Evolutionary conservation across 176 grass and related monocot species (phyloP).

Genomic region (Zizania latifolia): DNA sequence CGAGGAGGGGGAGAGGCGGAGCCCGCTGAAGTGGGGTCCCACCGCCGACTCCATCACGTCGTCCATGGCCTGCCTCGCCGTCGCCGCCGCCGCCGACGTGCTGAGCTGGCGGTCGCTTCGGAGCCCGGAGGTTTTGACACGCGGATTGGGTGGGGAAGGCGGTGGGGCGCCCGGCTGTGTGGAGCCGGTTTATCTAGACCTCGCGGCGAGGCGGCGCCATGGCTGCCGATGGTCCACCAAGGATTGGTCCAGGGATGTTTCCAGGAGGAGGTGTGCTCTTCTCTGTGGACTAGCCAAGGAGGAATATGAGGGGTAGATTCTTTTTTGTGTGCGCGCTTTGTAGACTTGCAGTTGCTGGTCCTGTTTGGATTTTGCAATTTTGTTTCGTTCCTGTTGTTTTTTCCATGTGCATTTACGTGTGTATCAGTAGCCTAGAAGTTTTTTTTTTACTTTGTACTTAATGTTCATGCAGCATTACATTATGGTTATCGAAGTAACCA

Average conservation of each 20-base stretch:
- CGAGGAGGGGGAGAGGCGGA: conserved; percentile 58
- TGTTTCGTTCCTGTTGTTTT: not conserved
- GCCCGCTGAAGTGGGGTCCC: conserved; percentile 83
- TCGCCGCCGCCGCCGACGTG: conserved; percentile 1
- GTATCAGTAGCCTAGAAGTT: no score
- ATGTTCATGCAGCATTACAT: not conserved
- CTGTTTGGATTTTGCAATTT: not conserved
- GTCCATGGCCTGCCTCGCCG: conserved; percentile 28
- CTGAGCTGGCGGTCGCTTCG: conserved; percentile 35
- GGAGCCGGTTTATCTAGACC: conserved; percentile 17
- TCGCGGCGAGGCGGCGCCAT: not conserved
- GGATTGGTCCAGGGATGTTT: not conserved
- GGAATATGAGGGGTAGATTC: conserved; percentile 33
- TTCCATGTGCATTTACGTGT: not conserved
- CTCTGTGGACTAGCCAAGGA: not conserved
- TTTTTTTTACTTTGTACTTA: not conserved
- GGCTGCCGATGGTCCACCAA: not conserved
- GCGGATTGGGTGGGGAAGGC: conserved; percentile 17
- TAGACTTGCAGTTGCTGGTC: not conserved
- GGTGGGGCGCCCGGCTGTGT: not conserved
- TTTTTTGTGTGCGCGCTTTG: not conserved
- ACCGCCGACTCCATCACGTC: conserved; percentile 46
- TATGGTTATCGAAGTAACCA: no score
- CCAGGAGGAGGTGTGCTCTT: not conserved
- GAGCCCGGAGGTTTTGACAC: conserved; percentile 59